These are phyloP conservation scores for Sapria himalayana DNA, from an alignment of 345 rosid genomes.

Conservation along the genomic window DNA sequence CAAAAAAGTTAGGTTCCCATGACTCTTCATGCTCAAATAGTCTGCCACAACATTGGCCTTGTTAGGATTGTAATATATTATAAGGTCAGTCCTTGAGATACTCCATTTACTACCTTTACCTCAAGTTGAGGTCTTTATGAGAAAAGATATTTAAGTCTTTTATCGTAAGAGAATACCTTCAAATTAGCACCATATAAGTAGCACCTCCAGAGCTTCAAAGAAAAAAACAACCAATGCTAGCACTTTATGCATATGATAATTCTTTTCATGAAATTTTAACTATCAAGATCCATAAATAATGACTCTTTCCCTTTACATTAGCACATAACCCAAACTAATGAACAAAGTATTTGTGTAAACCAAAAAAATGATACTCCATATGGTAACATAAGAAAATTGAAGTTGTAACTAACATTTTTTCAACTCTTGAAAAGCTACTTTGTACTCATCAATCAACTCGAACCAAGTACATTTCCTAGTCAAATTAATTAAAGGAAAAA, in stretches of 20 bases:
- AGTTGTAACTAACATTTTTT: no score
- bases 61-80: not conserved
- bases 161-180: not conserved
- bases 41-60: not conserved
- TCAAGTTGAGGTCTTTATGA: not conserved
- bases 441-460: no score
- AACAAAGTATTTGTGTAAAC: no score
- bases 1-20: not conserved
- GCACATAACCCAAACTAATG: no score
- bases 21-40: not conserved
- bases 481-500: no score
- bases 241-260: not conserved
- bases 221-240: not conserved
- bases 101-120: not conserved
- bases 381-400: no score
- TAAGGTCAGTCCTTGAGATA: not conserved
- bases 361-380: no score
- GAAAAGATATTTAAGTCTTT: not conserved
- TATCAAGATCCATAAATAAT: no score
- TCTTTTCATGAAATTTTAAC: no score
- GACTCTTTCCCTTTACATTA: no score
- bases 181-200: not conserved
- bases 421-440: no score
- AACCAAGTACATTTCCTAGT: no score
- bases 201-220: not conserved